Percentiles rank a stretch among this genome's conserved stretches.
phyloP scores from a whole-genome alignment of 306 rosid genomes.

The Morella rubra region DNA sequence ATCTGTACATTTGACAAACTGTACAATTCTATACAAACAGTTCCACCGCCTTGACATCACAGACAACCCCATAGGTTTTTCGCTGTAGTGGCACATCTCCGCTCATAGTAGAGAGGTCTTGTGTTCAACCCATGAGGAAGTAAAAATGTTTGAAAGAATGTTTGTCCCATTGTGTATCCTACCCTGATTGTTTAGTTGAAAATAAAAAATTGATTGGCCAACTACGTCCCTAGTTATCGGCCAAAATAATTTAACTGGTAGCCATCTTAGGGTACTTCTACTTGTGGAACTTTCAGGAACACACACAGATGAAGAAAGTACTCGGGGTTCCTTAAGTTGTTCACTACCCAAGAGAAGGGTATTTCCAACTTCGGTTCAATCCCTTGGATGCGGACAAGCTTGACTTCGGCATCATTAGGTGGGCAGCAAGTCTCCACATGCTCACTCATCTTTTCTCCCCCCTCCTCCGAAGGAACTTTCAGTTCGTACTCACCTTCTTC shows the following conservation, averaged over 20 bases:
- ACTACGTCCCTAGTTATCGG: neutral
- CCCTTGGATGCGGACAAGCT: slow-evolving; percentile 90
- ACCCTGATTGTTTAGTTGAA: neutral
- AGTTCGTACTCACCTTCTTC: slow-evolving; percentile 27
- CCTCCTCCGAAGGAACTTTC: slow-evolving; percentile 36
- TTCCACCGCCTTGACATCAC: neutral
- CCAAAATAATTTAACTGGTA: slow-evolving; percentile 5
- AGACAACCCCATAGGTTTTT: neutral
- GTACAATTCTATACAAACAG: neutral
- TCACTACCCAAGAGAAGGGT: slow-evolving; percentile 93
- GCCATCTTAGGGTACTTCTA: slow-evolving; percentile 28
- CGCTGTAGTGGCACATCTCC: neutral
- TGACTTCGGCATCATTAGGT: slow-evolving; percentile 51
- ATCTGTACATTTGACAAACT: neutral
- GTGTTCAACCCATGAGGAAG: neutral
- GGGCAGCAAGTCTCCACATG: slow-evolving; percentile 22
- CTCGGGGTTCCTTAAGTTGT: slow-evolving; percentile 78
- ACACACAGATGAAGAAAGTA: slow-evolving; percentile 83
- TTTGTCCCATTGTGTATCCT: neutral
- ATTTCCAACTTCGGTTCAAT: slow-evolving; percentile 79
- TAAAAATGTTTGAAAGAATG: too few species aligned
- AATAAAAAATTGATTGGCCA: neutral
- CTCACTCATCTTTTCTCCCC: slow-evolving; percentile 42
- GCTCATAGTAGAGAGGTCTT: neutral
- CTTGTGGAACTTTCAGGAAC: slow-evolving; percentile 58